Evolutionary conservation across 331 rosid genomes (phyloP), one percentile per base, ranked within the genome.

Genomic region (Malus hybrid): DNA sequence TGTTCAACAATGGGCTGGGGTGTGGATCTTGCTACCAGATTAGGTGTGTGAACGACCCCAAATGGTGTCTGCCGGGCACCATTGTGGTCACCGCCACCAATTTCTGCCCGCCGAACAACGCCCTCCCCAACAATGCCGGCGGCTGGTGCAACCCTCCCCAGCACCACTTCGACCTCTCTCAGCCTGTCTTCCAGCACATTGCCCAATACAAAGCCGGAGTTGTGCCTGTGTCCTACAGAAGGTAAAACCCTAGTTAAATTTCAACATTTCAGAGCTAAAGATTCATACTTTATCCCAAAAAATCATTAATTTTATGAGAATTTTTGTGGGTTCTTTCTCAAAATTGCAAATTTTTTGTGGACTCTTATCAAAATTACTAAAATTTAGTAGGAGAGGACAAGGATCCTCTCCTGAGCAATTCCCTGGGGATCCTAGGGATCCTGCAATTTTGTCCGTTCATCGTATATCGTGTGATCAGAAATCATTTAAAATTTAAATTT

Each of bases 81-180:
- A 96, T 93, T 82, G 22, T 96, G 84, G 93, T 96, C 78, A 96
- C 99, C 10, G 98, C 99, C 69, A 96, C 99, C 39, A 96, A 96
- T 59, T 96, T 90, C 90, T 96, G 99, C 44, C 99, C 99, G 1
- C 98, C 99, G 76, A 96, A 96, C 89, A 90, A 80, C 63, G 97
- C 97, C 70, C 88, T 95, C 2, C 98, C 99, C 2, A 92, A 90
- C 82, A 92, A 90, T 71, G 84, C 81, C 4, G 99, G 99, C 2
- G 99, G 99, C 4, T 96, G 99, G 99, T 96, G 99, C 63, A 96
- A 96, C 87, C 97, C 99, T 84, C 99, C 99, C 16, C 88, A 44
- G 63, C 98, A 96, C 34, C 99, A 96, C 78, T 96, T 96, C 74
- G 99, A 96, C 82, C 99, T 96, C 59, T 80, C 99, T 65, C 98